Evolutionary conservation across 108 stramenopile species (phyloP).

Genomic region (Cyclostephanos invisitatus): DNA sequence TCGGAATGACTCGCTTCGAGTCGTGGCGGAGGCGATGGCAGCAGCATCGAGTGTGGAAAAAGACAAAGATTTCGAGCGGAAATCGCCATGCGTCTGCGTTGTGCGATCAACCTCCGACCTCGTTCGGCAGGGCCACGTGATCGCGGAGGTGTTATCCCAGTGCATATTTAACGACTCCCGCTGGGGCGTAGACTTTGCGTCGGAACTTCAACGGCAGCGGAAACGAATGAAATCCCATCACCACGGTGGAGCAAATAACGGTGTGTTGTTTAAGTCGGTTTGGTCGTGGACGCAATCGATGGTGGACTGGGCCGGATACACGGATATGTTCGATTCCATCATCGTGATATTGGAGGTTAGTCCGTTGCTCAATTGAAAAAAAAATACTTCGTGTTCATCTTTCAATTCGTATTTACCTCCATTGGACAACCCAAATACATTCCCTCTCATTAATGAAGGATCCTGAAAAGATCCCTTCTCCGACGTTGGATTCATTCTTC

Average conservation of each 20-base stretch:
- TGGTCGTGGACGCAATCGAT: constrained; percentile 33
- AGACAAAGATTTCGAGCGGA: neutral
- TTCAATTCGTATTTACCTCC: neutral
- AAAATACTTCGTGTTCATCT: neutral
- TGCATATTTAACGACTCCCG: constrained; percentile 39
- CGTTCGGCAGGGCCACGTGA: constrained; percentile 23
- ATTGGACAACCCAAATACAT: neutral
- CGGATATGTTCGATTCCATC: constrained; percentile 37
- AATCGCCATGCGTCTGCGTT: constrained; percentile 31
- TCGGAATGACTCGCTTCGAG: neutral
- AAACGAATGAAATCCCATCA: constrained; percentile 32
- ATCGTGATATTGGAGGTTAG: constrained; percentile 42
- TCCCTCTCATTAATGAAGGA: constrained; percentile 5
- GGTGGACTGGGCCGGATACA: constrained; percentile 40
- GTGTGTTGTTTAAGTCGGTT: constrained; percentile 30
- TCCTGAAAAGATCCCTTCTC: constrained; percentile 45
- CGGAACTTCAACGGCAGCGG: constrained; percentile 24
- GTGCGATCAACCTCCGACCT: constrained; percentile 30
- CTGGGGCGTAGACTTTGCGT: constrained; percentile 24
- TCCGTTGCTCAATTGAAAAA: neutral
- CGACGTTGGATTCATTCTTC: constrained; percentile 37
- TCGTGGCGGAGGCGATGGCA: neutral
- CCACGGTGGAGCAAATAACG: constrained; percentile 25
- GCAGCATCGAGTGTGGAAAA: neutral
- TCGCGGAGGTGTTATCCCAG: constrained; percentile 45